Percentiles rank a stretch among this genome's conserved stretches.
Evolutionary conservation across 352 stramenopile genomes (phyloP).

Genomic region (Halophytophthora batemanensis): DNA sequence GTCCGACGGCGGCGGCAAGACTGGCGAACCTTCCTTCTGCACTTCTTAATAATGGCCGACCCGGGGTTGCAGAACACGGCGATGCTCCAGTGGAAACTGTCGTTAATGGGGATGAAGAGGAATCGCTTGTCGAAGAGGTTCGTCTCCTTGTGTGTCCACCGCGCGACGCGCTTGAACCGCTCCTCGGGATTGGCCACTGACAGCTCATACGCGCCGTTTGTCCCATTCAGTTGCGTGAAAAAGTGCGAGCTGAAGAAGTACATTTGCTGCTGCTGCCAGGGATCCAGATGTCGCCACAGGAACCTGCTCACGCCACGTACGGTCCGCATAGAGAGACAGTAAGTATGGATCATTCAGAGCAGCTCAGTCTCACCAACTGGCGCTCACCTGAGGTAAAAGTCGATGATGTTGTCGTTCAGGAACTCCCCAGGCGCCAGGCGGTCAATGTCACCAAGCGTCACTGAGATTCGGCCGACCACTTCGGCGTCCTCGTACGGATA

Average conservation of each 20-base stretch:
- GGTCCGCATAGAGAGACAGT: constrained; percentile 5
- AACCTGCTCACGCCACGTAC: constrained; percentile 31
- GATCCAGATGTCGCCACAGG: constrained; percentile 60
- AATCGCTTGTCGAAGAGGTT: constrained; percentile 86
- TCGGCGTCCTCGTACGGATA: constrained; percentile 67
- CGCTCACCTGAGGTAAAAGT: constrained; percentile 89
- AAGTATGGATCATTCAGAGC: background rate
- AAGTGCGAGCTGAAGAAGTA: constrained; percentile 97
- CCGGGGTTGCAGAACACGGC: constrained; percentile 84
- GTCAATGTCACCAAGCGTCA: constrained; percentile 87
- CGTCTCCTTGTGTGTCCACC: constrained; percentile 82
- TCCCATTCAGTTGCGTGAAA: constrained; percentile 88
- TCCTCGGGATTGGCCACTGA: constrained; percentile 32
- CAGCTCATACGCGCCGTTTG: constrained; percentile 27
- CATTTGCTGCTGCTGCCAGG: constrained; percentile 56
- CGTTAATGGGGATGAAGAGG: constrained; percentile 90
- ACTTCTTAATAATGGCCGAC: constrained; percentile 58
- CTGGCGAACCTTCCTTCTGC: constrained; percentile 21
- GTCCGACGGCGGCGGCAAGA: background rate
- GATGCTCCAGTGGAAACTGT: constrained; percentile 90
- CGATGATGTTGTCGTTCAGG: constrained; percentile 92
- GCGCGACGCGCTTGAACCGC: constrained; percentile 51
- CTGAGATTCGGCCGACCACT: constrained; percentile 44
- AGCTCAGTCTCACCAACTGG: background rate
- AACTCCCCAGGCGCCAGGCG: constrained; percentile 89